Base-by-base conservation (phyloP, 495 filamentous ascomycete species). In the Neurospora terricola region DNA sequence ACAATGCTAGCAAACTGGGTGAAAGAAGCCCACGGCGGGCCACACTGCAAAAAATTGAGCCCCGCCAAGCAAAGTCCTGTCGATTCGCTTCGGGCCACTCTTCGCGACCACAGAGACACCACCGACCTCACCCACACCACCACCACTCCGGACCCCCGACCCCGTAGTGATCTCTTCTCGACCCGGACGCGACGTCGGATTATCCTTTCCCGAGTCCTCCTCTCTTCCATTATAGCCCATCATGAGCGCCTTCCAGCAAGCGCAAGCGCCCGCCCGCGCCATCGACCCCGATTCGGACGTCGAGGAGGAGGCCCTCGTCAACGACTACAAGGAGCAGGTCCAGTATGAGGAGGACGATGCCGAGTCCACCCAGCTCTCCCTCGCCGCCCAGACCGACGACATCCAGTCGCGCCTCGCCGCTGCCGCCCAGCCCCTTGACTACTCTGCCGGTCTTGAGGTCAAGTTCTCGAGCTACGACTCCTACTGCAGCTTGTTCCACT, bases 381-480 rank as follows among this genome's bases (percentile, higher is more conserved):
- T 87, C 79, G 84, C 86, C 76, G 85, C 86, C 72, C 86, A 87
- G 75, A 75, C 86, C 79, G 91, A 86, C 86, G 96, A 98, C 80
- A 93, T 99, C 77, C 94, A 98, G 82, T 91, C 92, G 77, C 91
- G 94, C 84, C 87, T 99, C 70, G 88, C 88, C 68, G 92, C 93
- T 74, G 96, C 96, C 71, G 96, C 96, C 75, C 94, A 93, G 81
- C 96, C 96, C 69, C 85, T 99, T 77, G 96, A 99, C 78, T 98
- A 94, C 85, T 91, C 93, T 78, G 96, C 96, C 42, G 92, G 93
- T 21, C 87, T 99, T 72, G 95, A 97, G 82, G 92, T 91, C 80
- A 98, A 98, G 83, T 97, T 98, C 85, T 88, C 90, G 78, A 99
- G 96, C 86, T 99, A 99, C 87, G 96, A 99, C 84, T 93, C 94